A percentile compares a stretch with the other conserved stretches of the same genome.
Evolutionary conservation across 169 alveolate genomes (phyloP).

Genomic region (Plasmodium yoelii): DNA sequence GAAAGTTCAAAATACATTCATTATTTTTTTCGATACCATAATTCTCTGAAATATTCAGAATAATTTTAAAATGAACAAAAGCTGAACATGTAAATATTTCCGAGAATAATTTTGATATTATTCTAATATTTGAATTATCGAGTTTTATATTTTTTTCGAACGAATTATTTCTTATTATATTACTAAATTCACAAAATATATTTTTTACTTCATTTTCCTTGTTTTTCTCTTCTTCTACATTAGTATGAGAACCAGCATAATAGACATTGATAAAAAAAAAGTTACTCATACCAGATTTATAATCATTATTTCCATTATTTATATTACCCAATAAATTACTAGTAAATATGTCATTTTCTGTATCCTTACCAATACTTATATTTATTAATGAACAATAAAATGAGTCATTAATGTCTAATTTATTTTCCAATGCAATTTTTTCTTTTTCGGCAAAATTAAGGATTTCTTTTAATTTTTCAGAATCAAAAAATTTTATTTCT

Average conservation of each 20-base stretch:
- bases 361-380: slow-evolving; percentile 10
- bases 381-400: slow-evolving; percentile 35
- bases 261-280: slow-evolving; percentile 49
- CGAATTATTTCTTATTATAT: slow-evolving; percentile 9
- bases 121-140: slow-evolving; percentile 21
- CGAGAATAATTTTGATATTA: slow-evolving; percentile 22
- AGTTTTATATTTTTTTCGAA: slow-evolving; percentile 8
- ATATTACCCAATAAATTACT: background rate
- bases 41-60: slow-evolving; percentile 15
- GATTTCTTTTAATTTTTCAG: slow-evolving; percentile 53
- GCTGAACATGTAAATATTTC: slow-evolving; percentile 16
- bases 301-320: background rate
- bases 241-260: background rate
- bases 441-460: slow-evolving; percentile 36
- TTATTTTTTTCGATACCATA: slow-evolving; percentile 5
- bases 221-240: slow-evolving; percentile 3
- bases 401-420: slow-evolving; percentile 5
- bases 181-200: slow-evolving; percentile 9
- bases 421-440: slow-evolving; percentile 2
- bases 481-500: slow-evolving; percentile 23
- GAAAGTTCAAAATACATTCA: slow-evolving; percentile 22
- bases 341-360: slow-evolving; percentile 5
- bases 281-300: slow-evolving; percentile 1
- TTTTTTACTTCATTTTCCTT: slow-evolving; percentile 4
- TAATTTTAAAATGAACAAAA: slow-evolving; percentile 1